Base-by-base conservation (phyloP, 257 asterid species). In the Prunella vulgaris region DNA sequence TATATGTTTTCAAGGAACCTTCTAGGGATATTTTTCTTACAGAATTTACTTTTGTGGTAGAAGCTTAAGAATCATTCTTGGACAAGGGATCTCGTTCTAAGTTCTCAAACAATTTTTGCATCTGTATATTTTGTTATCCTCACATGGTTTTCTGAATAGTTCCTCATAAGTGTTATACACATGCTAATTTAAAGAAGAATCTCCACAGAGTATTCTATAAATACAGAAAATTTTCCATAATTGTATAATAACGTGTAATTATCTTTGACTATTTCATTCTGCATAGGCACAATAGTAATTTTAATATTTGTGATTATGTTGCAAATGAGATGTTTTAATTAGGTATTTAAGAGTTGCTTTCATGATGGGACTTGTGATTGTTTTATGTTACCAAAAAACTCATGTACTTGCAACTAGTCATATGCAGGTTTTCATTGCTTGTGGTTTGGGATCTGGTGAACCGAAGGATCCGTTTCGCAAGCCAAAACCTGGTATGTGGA, bases 401-500 rank as follows among this genome's bases (percentile, higher is more conserved):
- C 8, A 42, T 14, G 14, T 28, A 40, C 60, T 66, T 53, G 22
- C 18, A 24, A 15, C 59, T 71, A 58, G 38, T 60, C 49, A 54
- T 66, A 35, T 82, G 85, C 92, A 90, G 98, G 93, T 93, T 67
- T 93, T 88, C 73, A 87, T 93, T 73, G 96, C 97, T n/a, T 90
- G 99, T 84, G 99, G 97, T 48, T 59, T 70, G 65, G 84, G 84
- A 77, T 57, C 73, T 22, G 77, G 77, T 76, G 49, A 74, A 69
- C 81, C 88, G 5, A 89, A 82, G 66, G 99, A 91, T 77, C 86
- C 71, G 49, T 94, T 82, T 76, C 99, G 97, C 72, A 94, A 94
- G 78, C 97, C 99, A 30, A 84, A 81, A 70, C 78, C 93, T 44
- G 99, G 99, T 79, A 89, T 94, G 99, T 94, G 97, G 99, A 81